These are phyloP conservation scores for Cyclaneusma minus DNA, from an alignment of 2,329 filamentous ascomycete species.

Conservation along the genomic window DNA sequence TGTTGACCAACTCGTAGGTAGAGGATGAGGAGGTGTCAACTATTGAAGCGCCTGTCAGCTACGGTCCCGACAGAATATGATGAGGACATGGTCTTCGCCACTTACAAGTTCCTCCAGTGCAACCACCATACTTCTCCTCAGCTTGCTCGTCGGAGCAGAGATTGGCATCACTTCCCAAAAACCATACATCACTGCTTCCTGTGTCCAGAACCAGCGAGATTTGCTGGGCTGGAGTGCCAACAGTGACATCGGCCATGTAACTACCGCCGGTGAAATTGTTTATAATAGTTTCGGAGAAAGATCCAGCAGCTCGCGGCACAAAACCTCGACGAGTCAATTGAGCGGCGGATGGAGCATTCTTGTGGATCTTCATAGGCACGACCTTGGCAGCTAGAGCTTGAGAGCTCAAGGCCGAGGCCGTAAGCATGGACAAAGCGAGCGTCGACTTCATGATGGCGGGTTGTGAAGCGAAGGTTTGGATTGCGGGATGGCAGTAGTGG, in stretches of 20 bases:
- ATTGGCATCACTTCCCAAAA: constrained; percentile 12
- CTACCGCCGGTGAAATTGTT: constrained; percentile 39
- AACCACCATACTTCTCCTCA: constrained; percentile 21
- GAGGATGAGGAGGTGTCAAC: constrained; percentile 7
- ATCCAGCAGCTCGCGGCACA: too few species aligned
- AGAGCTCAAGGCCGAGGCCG: too few species aligned
- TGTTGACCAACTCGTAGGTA: constrained; percentile 26
- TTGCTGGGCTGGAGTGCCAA: constrained; percentile 39
- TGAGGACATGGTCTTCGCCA: background rate
- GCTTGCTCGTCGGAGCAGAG: constrained; percentile 5
- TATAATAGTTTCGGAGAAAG: too few species aligned
- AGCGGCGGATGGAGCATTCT: too few species aligned
- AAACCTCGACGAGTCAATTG: too few species aligned
- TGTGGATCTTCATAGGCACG: too few species aligned
- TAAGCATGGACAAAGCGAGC: too few species aligned
- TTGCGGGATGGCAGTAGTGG: too few species aligned
- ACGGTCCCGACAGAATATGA: background rate
- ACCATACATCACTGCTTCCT: constrained; percentile 44
- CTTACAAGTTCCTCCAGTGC: constrained; percentile 24
- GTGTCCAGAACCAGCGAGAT: constrained; percentile 40
- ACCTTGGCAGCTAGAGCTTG: too few species aligned
- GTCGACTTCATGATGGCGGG: too few species aligned
- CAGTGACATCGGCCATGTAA: constrained; percentile 35
- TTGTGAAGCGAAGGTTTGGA: too few species aligned
- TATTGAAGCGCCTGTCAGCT: background rate